These are phyloP conservation scores for Amanita molliuscula DNA, from an alignment of 768 basidiomycete species.

Conservation along the genomic window DNA sequence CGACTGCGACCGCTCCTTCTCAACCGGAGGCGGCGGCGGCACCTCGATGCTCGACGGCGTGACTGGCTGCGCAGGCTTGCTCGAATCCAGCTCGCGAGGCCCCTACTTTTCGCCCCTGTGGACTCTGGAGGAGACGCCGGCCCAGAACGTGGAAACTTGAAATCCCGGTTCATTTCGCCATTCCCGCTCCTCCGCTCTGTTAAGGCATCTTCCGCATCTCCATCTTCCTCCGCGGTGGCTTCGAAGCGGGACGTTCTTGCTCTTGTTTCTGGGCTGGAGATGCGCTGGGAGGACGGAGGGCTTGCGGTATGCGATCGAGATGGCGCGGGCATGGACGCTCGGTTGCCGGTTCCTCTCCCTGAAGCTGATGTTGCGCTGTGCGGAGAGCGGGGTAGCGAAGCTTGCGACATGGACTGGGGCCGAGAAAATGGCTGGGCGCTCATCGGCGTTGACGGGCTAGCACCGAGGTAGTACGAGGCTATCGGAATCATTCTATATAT, in stretches of 20 bases:
- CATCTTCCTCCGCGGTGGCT: constrained; percentile 41
- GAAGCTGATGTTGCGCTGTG: constrained; percentile 23
- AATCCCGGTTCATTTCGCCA: constrained; percentile 72
- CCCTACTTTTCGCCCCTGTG: background rate
- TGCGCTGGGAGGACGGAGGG: constrained; percentile 25
- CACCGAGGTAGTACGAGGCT: constrained; percentile 70
- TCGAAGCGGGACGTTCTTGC: constrained; percentile 27
- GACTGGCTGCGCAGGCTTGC: constrained; percentile 14
- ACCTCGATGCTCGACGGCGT: constrained; percentile 63
- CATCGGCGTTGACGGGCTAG: constrained; percentile 37
- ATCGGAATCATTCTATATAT: constrained; percentile 75
- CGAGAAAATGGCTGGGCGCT: constrained; percentile 34
- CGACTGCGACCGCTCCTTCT: constrained; percentile 46
- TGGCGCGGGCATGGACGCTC: constrained; percentile 61
- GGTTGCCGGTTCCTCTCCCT: constrained; percentile 26
- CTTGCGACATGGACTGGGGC: constrained; percentile 73
- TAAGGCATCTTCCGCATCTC: constrained; percentile 11
- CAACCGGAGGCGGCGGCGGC: constrained; percentile 69
- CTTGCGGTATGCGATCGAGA: constrained; percentile 39
- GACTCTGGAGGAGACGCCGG: constrained; percentile 10
- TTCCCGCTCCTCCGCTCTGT: constrained; percentile 38
- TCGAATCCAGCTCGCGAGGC: constrained; percentile 6
- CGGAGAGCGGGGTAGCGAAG: constrained; percentile 36
- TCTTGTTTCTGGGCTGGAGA: constrained; percentile 16
- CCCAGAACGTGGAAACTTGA: constrained; percentile 51